Evolutionary conservation across 805 yeast species (phyloP).

Genomic region (Starmerella stellata): DNA sequence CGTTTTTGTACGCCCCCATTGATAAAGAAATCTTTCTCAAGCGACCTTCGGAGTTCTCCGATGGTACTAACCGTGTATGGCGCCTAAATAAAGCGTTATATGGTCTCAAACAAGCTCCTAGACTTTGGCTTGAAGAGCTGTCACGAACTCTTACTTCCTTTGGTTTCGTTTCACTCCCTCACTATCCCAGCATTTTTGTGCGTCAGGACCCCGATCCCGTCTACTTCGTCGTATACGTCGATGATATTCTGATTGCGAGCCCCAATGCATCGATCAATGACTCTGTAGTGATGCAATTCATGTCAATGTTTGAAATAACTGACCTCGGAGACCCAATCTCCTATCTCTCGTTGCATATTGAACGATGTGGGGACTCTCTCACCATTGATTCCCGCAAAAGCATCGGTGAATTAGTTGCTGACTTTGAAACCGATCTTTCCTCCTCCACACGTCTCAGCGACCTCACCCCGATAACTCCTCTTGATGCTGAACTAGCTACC

Average conservation of each 20-base stretch:
- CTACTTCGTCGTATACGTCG: constrained; percentile 1
- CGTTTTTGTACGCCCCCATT: not conserved
- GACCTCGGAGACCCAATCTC: not conserved
- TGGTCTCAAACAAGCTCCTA: constrained; percentile 1
- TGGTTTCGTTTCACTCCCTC: not conserved
- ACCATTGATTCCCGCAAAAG: not conserved
- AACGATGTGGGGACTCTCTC: not conserved
- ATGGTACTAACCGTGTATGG: not conserved
- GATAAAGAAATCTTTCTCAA: not conserved
- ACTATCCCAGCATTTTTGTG: not conserved
- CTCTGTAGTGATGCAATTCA: not conserved
- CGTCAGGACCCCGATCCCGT: not conserved
- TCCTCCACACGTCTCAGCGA: too few relatives aligned
- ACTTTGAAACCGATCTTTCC: not conserved
- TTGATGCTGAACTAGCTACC: not conserved
- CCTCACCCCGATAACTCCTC: not conserved
- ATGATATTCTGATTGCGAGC: not conserved
- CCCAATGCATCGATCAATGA: not conserved
- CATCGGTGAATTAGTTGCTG: not conserved
- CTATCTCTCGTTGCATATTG: not conserved
- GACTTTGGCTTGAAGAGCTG: not conserved
- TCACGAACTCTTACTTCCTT: not conserved
- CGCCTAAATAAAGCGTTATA: not conserved
- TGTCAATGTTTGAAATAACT: not conserved
- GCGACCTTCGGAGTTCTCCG: not conserved